Evolutionary conservation across 371 early-diverging fungal species (phyloP).

Genomic region (Actinomortierella ambigua): DNA sequence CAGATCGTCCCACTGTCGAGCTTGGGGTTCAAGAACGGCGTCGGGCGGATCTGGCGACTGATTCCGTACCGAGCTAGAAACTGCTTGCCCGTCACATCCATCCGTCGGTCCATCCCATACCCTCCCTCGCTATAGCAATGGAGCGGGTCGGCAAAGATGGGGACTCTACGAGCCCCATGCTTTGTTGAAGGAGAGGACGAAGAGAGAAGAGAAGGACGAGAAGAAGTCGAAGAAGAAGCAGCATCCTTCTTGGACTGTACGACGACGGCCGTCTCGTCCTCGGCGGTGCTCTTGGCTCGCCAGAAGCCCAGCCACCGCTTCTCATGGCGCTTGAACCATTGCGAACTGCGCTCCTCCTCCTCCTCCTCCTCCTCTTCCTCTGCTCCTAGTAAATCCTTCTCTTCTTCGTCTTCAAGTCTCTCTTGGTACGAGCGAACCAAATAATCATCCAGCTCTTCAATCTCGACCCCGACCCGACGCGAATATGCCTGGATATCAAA

Average conservation of each 20-base stretch:
- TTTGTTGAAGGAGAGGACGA: neutral
- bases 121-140: slow-evolving; percentile 32
- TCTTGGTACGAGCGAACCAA: slow-evolving; percentile 13
- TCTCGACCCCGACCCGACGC: slow-evolving; percentile 9
- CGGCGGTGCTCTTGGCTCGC: slow-evolving; percentile 14
- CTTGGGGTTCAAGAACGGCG: slow-evolving; percentile 28
- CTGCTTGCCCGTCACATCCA: slow-evolving; percentile 30
- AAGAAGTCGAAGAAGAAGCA: slow-evolving; percentile 8
- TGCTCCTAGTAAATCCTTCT: no score
- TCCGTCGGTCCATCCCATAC: slow-evolving; percentile 26
- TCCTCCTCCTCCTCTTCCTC: slow-evolving; percentile 3
- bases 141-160: slow-evolving; percentile 3
- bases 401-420: slow-evolving; percentile 7
- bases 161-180: neutral
- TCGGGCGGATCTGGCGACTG: slow-evolving; percentile 15
- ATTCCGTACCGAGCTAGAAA: slow-evolving; percentile 36
- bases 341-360: neutral
- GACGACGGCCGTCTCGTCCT: no score
- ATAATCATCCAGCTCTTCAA: slow-evolving; percentile 30
- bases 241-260: slow-evolving; percentile 32
- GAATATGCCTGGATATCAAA: slow-evolving; percentile 29
- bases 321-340: neutral
- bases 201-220: neutral
- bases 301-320: slow-evolving; percentile 1
- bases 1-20: slow-evolving; percentile 25